phyloP scores from a whole-genome alignment of 2,329 filamentous ascomycete genomes.

The Biscogniauxia sp. region DNA sequence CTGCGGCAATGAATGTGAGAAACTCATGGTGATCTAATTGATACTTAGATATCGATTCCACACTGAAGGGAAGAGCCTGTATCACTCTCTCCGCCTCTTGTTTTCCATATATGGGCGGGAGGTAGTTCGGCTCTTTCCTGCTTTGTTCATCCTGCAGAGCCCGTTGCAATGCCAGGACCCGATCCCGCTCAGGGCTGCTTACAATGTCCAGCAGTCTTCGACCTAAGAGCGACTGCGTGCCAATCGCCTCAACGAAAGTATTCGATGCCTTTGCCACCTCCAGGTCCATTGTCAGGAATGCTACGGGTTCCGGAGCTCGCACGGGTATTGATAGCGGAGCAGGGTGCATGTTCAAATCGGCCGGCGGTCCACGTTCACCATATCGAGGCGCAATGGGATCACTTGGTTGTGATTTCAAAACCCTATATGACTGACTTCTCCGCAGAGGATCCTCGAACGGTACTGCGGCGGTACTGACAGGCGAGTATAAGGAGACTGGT shows the following conservation, averaged over 20 bases:
- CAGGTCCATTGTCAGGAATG: conserved; percentile 57
- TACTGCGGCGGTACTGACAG: conserved; percentile 41
- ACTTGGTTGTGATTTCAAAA: conserved; percentile 53
- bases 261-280: conserved; percentile 56
- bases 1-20: conserved; percentile 51
- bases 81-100: conserved; percentile 55
- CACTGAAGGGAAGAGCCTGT: conserved; percentile 51
- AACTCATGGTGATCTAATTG: conserved; percentile 53
- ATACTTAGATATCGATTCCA: conserved; percentile 52
- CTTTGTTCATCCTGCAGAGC: conserved; percentile 57
- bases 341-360: conserved; percentile 50
- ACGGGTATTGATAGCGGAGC: conserved; percentile 41
- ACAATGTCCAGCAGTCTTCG: conserved; percentile 56
- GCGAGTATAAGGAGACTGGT: conserved; percentile 50
- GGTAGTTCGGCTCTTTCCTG: conserved; percentile 58
- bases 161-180: conserved; percentile 47
- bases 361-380: conserved; percentile 47
- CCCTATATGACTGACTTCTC: conserved; percentile 48
- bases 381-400: conserved; percentile 49
- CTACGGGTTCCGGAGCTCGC: conserved; percentile 49
- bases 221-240: conserved; percentile 45
- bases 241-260: conserved; percentile 55
- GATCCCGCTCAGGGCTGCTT: conserved; percentile 49
- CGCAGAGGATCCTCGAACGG: conserved; percentile 47
- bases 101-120: conserved; percentile 61